These are phyloP conservation scores for Aspergillus ochraceus DNA, from an alignment of 2,329 filamentous ascomycete species.

Conservation along the genomic window DNA sequence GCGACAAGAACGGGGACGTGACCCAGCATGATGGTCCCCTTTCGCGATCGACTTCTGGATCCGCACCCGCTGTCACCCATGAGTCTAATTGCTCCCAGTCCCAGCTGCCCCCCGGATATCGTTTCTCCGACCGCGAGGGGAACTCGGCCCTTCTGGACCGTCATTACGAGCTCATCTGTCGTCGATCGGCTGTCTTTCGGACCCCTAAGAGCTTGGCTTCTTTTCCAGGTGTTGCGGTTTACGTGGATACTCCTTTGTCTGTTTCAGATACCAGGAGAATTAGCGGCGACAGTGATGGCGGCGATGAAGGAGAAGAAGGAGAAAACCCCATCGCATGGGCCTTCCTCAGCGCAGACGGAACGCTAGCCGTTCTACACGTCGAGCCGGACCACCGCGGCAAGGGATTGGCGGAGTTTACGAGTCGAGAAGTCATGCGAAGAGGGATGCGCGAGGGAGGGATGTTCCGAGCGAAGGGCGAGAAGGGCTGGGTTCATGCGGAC, in stretches of 20 bases:
- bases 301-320: conserved; percentile 10
- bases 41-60: not conserved
- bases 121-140: conserved; percentile 29
- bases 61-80: not conserved
- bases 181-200: conserved; percentile 41
- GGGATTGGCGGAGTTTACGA: conserved; percentile 35
- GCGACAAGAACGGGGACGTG: not conserved
- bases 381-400: conserved; percentile 43
- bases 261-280: no score
- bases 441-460: conserved; percentile 24
- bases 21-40: not conserved
- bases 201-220: conserved; percentile 31
- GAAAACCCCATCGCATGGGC: conserved; percentile 42
- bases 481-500: conserved; percentile 40
- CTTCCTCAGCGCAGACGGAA: conserved; percentile 40
- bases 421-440: conserved; percentile 32
- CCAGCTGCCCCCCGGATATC: conserved; percentile 32
- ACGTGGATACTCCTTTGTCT: conserved; percentile 14
- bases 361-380: conserved; percentile 41
- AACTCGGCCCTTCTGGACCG: conserved; percentile 25
- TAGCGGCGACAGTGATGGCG: not conserved
- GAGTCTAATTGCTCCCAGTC: not conserved
- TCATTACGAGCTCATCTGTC: conserved; percentile 39
- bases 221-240: conserved; percentile 38
- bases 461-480: conserved; percentile 19